These are phyloP conservation scores for Phytophthora citrophthora DNA, from an alignment of 352 stramenopile species.

Conservation along the genomic window DNA sequence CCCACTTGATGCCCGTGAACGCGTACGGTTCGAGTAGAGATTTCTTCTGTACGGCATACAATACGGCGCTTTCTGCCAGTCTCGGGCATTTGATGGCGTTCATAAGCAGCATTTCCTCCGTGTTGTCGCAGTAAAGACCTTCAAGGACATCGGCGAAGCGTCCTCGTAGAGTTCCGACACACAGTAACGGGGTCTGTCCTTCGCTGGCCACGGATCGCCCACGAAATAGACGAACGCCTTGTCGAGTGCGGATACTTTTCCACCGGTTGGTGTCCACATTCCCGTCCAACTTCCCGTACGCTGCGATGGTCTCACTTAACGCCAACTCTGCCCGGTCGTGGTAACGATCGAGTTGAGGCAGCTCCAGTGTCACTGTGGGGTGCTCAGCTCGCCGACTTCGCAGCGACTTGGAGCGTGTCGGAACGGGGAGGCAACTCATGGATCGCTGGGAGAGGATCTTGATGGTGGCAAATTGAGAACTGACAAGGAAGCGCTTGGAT, in stretches of 20 bases:
- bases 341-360: slow-evolving; percentile 31
- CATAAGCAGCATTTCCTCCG: slow-evolving; percentile 37
- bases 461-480: neutral
- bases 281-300: slow-evolving; percentile 31
- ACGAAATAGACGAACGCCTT: slow-evolving; percentile 33
- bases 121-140: slow-evolving; percentile 37
- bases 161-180: slow-evolving; percentile 31
- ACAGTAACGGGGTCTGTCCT: slow-evolving; percentile 25
- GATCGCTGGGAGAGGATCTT: neutral
- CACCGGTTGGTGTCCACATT: slow-evolving; percentile 36
- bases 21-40: slow-evolving; percentile 24
- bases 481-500: neutral
- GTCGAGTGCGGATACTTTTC: slow-evolving; percentile 32
- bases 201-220: slow-evolving; percentile 5
- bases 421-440: neutral
- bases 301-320: slow-evolving; percentile 32
- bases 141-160: slow-evolving; percentile 48
- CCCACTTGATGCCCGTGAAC: slow-evolving; percentile 47
- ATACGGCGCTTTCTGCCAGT: slow-evolving; percentile 31
- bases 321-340: slow-evolving; percentile 28
- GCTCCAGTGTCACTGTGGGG: neutral
- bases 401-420: slow-evolving; percentile 5
- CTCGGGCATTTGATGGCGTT: slow-evolving; percentile 35
- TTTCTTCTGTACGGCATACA: slow-evolving; percentile 28
- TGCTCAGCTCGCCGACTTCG: slow-evolving; percentile 6